Conservation (phyloP, 2,329 filamentous ascomycete genomes). For the Thielaviopsis euricoi region DNA sequence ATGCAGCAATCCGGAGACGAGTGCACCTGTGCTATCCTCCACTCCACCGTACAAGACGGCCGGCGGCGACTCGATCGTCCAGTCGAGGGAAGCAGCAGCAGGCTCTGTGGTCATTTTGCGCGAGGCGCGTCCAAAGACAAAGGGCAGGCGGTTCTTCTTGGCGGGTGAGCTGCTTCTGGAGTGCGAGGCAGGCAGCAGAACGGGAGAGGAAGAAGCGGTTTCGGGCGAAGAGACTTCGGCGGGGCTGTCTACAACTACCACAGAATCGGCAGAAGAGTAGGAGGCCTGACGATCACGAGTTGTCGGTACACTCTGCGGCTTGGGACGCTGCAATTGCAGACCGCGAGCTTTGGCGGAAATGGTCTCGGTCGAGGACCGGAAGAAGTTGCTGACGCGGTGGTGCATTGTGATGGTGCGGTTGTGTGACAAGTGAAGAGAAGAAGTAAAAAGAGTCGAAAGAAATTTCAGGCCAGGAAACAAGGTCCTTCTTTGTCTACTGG, state of each 20-base stretch:
- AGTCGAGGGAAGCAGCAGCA: slow-evolving; percentile 29
- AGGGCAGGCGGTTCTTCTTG: slow-evolving; percentile 25
- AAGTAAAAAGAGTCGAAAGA: background rate
- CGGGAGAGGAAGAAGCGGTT: slow-evolving; percentile 27
- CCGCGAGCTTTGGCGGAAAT: slow-evolving; percentile 18
- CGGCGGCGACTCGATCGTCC: slow-evolving; percentile 70
- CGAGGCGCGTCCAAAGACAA: slow-evolving; percentile 14
- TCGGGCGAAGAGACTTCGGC: slow-evolving; percentile 17
- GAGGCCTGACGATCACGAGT: slow-evolving; percentile 9
- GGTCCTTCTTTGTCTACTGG: too few species aligned
- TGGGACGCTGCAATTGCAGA: slow-evolving; percentile 6
- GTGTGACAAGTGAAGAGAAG: background rate
- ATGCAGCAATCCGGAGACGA: slow-evolving; percentile 70
- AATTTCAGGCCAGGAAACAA: background rate
- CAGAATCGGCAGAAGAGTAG: slow-evolving; percentile 14
- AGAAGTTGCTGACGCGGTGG: slow-evolving; percentile 40
- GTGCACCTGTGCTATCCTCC: slow-evolving; percentile 60
- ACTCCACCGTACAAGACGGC: slow-evolving; percentile 67
- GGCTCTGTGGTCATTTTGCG: slow-evolving; percentile 24
- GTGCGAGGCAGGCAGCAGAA: slow-evolving; percentile 17
- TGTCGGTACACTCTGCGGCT: slow-evolving; percentile 4
- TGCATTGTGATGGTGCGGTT: slow-evolving; percentile 28
- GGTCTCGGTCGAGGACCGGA: slow-evolving; percentile 38
- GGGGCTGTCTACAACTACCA: slow-evolving; percentile 23
- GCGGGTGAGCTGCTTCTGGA: slow-evolving; percentile 15